Percentiles rank a stretch among this genome's conserved stretches.
phyloP scores from a whole-genome alignment of 2,329 filamentous ascomycete species.

The Fusarium nurragi region DNA sequence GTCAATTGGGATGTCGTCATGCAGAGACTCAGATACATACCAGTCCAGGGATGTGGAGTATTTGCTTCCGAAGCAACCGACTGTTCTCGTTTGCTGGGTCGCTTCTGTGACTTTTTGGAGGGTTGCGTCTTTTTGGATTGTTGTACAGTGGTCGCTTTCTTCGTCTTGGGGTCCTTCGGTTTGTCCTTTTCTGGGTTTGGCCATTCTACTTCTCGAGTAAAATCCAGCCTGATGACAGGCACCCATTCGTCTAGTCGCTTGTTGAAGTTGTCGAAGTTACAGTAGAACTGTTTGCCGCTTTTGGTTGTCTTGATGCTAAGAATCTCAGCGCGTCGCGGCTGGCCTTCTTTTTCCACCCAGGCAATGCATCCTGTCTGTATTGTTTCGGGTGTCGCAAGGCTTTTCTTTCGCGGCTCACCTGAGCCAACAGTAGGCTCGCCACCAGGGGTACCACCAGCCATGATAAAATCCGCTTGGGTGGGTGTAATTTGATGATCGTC shows the following conservation, averaged over 20 bases:
- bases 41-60: constrained; percentile 64
- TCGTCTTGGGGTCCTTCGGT: constrained; percentile 78
- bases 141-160: constrained; percentile 67
- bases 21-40: constrained; percentile 34
- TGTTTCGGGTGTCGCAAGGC: constrained; percentile 85
- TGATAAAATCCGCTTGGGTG: constrained; percentile 53
- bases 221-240: constrained; percentile 80
- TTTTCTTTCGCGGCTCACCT: constrained; percentile 71
- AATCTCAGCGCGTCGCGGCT: constrained; percentile 91
- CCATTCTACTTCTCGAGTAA: constrained; percentile 94
- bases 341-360: constrained; percentile 76
- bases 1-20: neutral
- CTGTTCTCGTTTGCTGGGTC: constrained; percentile 64
- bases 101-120: constrained; percentile 68
- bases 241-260: constrained; percentile 91
- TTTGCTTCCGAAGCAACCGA: constrained; percentile 63
- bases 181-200: constrained; percentile 87
- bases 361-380: constrained; percentile 71
- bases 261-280: constrained; percentile 98
- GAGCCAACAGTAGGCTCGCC: constrained; percentile 66
- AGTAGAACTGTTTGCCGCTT: constrained; percentile 89
- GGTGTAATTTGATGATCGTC: constrained; percentile 40
- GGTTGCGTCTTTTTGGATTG: constrained; percentile 66
- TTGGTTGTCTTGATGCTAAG: constrained; percentile 93
- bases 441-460: constrained; percentile 61